These are phyloP conservation scores for Brassica nigra DNA, from an alignment of 345 rosid species.

Conservation along the genomic window DNA sequence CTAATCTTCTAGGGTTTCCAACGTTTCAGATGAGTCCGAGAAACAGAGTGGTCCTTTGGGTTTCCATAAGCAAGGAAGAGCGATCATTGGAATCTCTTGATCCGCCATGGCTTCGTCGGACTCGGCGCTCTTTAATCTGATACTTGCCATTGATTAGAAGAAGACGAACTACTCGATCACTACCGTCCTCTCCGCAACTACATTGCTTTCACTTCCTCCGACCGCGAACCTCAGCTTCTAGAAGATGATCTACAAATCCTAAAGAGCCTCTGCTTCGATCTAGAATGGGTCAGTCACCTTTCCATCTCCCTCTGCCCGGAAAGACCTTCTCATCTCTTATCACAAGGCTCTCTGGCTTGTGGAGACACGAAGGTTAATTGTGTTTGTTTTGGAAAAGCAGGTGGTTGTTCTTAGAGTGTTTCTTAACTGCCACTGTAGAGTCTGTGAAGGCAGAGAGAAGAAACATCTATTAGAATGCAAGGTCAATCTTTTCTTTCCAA, in stretches of 20 bases:
- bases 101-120: constrained; percentile 57
- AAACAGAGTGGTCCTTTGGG: too few relatives aligned
- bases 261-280: constrained; percentile 69
- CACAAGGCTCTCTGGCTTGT: constrained; percentile 73
- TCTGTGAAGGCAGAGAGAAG: too few relatives aligned
- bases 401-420: too few relatives aligned
- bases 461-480: too few relatives aligned
- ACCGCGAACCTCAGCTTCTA: constrained; percentile 89
- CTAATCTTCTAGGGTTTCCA: too few relatives aligned
- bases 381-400: too few relatives aligned
- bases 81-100: constrained; percentile 4
- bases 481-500: too few relatives aligned
- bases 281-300: constrained; percentile 75
- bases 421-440: too few relatives aligned
- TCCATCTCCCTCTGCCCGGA: constrained; percentile 69
- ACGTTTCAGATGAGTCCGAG: too few relatives aligned
- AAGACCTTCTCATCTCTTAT: constrained; percentile 74
- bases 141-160: constrained; percentile 94
- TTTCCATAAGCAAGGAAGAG: neutral
- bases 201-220: constrained; percentile 73
- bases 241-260: constrained; percentile 88
- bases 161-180: constrained; percentile 70
- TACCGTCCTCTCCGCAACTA: constrained; percentile 95
- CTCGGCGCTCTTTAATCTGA: constrained; percentile 69
- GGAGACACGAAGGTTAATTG: too few relatives aligned